Evolutionary conservation across 306 rosid species (phyloP), one percentile per base, ranked within the genome.

Genomic region (Vicia faba): DNA sequence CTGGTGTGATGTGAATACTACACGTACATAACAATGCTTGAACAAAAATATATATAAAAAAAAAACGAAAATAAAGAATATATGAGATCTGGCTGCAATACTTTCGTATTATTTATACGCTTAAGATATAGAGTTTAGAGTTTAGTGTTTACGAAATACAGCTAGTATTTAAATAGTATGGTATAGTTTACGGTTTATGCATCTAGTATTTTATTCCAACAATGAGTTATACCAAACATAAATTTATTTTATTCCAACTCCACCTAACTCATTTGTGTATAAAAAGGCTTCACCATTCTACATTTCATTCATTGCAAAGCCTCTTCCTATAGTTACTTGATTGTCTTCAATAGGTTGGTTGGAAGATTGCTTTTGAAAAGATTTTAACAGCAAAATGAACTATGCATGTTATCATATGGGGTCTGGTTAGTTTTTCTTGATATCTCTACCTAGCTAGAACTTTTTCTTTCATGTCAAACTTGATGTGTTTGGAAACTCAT

Each of bases 351-450:
- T 64, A 78, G 46, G 66, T 33, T 33, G 38, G 38, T 33, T 41
- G 19, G 49, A 13, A 35, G n/a, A 20, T 58, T 75, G 55, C 75
- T 76, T 76, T 70, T 70, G 65, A 83, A 46, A 69, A 65, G 71
- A 65, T 70, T 64, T 9, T 45, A n/a, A 73, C 15, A 31, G 12
- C 51, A 85, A 84, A 74, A 92, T 89, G 97, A 92, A 96, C 84
- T 69, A 85, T 70, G 35, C 84, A 63, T 88, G 71, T 75, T 77
- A 81, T 55, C 80, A 84, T 36, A 80, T 79, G 72, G 80, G 88
- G 54, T 92, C 97, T 60, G 96, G 97, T 89, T 82, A 63, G 92
- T 85, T 77, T 75, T 72, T 64, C 2, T 19, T 44, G 13, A 60
- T 58, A 35, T 44, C 8, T 25, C 31, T 41, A 3, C 5, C 20